Percentiles rank a stretch among this genome's conserved stretches.
Evolutionary conservation across 805 yeast species (phyloP).

Genomic region (Wickerhamiella cacticola): DNA sequence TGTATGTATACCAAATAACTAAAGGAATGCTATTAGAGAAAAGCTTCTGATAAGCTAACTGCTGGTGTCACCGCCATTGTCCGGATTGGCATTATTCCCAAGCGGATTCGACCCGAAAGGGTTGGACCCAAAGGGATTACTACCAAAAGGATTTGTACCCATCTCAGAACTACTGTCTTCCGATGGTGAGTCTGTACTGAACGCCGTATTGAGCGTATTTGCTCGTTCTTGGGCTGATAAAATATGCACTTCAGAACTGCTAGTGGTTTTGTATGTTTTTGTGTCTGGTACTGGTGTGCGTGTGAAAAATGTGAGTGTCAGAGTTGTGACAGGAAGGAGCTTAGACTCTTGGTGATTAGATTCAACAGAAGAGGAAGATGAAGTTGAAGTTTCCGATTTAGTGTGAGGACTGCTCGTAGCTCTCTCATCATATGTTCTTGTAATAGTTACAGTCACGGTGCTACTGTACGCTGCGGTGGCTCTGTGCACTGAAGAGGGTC

Average conservation of each 20-base stretch:
- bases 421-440: background rate
- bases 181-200: background rate
- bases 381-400: background rate
- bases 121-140: background rate
- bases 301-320: background rate
- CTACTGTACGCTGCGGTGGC: background rate
- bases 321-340: background rate
- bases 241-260: background rate
- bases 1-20: too few species aligned
- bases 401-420: background rate
- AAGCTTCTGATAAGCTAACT: too few species aligned
- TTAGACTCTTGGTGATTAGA: background rate
- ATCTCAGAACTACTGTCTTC: background rate
- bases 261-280: background rate
- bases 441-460: background rate
- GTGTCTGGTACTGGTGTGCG: background rate
- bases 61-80: too few species aligned
- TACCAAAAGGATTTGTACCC: background rate
- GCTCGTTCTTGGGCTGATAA: background rate
- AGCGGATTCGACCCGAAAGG: constrained; percentile 1
- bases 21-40: too few species aligned
- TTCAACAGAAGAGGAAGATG: background rate
- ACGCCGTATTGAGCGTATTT: background rate
- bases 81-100: background rate
- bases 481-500: background rate